Base-by-base conservation (phyloP, 306 rosid species). In the Citrullus amarus region DNA sequence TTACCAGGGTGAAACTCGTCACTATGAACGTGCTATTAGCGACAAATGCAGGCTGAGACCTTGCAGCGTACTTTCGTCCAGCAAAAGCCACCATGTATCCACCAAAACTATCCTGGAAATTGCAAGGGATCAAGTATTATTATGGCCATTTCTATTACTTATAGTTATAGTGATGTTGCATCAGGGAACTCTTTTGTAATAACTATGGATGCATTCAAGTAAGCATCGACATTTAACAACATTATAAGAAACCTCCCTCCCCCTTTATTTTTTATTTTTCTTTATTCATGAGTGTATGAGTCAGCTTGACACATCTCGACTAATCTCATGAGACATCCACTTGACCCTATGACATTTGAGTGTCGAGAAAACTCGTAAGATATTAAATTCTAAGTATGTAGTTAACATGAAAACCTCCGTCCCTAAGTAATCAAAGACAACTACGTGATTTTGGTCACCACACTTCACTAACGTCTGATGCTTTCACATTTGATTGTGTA, bases 41-140 rank as follows among this genome's bases (percentile, higher is more conserved):
- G 61, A 90, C 86, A 79, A 90, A 90, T 1, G 92, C 88, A 80
- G 87, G 92, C 18, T 48, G 80, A 80, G 96, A 90, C 15, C 89
- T 85, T 69, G 96, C 96, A 34, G 91, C 96, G 55, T 90, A 88
- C 56, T 88, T 90, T 75, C 86, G 50, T 20, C 96, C 96, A 2
- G 89, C 88, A 82, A 90, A 90, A 70, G 89, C 96, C 86, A 90
- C 96, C 91, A 90, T 88, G 75, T 83, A 88, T 30, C 92, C 96
- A 38, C 96, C 96, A 77, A 84, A 80, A 6, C 55, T 13, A 78
- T 88, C 96, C 96, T 90, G 78, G n/a, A 62, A 59, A 79, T 58
- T 30, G 43, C 9, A 43, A 5, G 67, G 71, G 50, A 38, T 51
- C 20, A 17, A 50, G 44, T 48, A 13, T 57, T 48, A 13, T 57